Base-by-base conservation (phyloP, 2,329 filamentous ascomycete species). In the Cercospora zeae-maydis region DNA sequence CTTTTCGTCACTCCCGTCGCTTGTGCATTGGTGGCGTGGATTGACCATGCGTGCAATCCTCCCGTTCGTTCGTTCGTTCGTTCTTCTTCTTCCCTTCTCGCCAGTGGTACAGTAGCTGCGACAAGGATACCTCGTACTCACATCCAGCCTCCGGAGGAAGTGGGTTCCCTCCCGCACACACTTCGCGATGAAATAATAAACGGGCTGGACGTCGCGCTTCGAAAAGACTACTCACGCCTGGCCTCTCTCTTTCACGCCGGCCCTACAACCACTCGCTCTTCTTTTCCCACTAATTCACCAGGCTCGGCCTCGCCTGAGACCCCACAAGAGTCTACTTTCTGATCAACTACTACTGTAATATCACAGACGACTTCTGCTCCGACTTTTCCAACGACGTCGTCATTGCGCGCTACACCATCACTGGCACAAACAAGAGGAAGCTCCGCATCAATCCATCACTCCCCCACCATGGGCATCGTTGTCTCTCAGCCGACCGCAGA, bases 21-120 rank as follows among this genome's bases (percentile, higher is more conserved):
- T 65, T 54, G 16, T 57, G 55, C 52, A 59, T 62, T 63, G 58
- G 58, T 52, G 47, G 45, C 49, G 30, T 49, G 16, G 45, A 52
- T 67, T 57, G 49, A 39, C 24, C 31, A 69, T 69, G 66, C 66
- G 61, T 45, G 61, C 66, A 61, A 64, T 66, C 62, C 52, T 65
- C 65, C 66, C 69, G 64, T 61, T 71, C 67, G 45, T 70, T n/a
- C n/a, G n/a, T n/a, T n/a, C n/a, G n/a, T n/a, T n/a, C n/a, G n/a
- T n/a, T n/a, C n/a, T n/a, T 67, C 61, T 57, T 58, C 58, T 62
- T 47, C 42, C 64, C 58, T 51, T 66, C 11, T 58, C 67, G 39
- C 67, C 63, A 37, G 63, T 61, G 49, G 66, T n/a, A n/a, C n/a
- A n/a, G n/a, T 61, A 53, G 34, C 59, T 79, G 62, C 67, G 37